Conservation (phyloP, 441 rosid species). For the Populus hybrid region DNA sequence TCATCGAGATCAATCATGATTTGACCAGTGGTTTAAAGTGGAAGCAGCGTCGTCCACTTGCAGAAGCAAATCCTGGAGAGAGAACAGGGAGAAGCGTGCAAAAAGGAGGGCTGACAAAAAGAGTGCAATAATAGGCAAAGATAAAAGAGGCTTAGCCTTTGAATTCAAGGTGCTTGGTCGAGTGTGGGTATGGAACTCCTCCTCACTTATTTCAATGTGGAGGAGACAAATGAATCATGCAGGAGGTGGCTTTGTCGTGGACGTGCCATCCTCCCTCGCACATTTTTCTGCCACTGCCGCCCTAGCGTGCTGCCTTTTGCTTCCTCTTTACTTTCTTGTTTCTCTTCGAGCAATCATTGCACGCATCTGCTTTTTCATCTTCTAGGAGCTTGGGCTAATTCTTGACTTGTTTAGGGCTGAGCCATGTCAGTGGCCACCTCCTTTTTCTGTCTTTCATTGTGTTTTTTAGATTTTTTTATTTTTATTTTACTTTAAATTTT, state of each 20-base stretch:
- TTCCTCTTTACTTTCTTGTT: no score
- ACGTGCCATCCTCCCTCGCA: conserved; percentile 4
- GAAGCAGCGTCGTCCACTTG: no score
- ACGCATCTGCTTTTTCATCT: neutral
- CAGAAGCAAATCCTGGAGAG: neutral
- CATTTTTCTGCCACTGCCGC: conserved; percentile 10
- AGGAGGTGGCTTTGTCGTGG: conserved; percentile 11
- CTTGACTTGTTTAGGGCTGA: neutral
- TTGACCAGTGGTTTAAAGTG: neutral
- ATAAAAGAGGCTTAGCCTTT: conserved; percentile 13
- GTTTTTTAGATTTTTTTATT: no score
- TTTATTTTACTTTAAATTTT: no score
- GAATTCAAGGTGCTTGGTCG: conserved; percentile 2
- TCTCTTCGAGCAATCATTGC: neutral
- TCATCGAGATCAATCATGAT: neutral
- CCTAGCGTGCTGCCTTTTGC: neutral
- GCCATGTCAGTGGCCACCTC: neutral
- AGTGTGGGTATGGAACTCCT: neutral
- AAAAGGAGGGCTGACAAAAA: conserved; percentile 47
- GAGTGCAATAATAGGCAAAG: conserved; percentile 11
- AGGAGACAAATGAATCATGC: conserved; percentile 16
- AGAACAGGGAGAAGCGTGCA: conserved; percentile 40
- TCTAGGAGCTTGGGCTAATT: neutral
- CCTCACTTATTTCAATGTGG: neutral
- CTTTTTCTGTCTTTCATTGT: neutral